Evolutionary conservation across 176 grass and related monocot species (phyloP).

Genomic region (Lolium perenne): DNA sequence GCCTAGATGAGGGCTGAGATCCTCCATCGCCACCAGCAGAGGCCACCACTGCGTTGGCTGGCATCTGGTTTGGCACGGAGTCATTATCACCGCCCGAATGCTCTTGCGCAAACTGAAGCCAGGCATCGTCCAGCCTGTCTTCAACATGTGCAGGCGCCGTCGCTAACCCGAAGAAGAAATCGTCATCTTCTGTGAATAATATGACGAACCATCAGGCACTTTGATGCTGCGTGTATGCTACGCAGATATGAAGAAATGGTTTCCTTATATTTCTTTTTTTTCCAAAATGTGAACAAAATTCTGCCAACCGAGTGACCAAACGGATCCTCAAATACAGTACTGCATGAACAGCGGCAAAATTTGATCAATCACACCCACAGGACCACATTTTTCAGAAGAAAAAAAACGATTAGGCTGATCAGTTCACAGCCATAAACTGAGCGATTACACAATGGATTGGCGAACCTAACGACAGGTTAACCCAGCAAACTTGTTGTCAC

Average conservation of each 20-base stretch:
- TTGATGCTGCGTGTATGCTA: neutral
- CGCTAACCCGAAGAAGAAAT: conserved; percentile 92
- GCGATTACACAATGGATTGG: neutral
- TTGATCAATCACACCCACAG: neutral
- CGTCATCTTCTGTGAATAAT: conserved; percentile 46
- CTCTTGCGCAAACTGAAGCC: conserved; percentile 79
- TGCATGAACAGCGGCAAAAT: neutral
- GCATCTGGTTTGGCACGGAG: conserved; percentile 22
- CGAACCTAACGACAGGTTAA: conserved; percentile 2
- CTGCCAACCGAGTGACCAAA: neutral
- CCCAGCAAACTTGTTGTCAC: neutral
- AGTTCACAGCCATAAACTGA: neutral
- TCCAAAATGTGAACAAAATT: neutral
- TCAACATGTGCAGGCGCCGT: conserved; percentile 89
- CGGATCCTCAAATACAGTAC: neutral
- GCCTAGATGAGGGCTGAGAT: conserved; percentile 57
- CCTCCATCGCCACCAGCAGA: conserved; percentile 69
- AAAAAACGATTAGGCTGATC: neutral
- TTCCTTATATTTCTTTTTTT: neutral
- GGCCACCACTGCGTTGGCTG: conserved; percentile 58
- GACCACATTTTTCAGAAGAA: neutral
- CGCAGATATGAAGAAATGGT: neutral
- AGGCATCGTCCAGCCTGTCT: conserved; percentile 86
- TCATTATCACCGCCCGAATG: conserved; percentile 33
- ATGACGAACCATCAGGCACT: conserved; percentile 2